Evolutionary conservation across 345 rosid species (phyloP), one percentile per base, ranked within the genome.

Genomic region (Pelargonium nanum): DNA sequence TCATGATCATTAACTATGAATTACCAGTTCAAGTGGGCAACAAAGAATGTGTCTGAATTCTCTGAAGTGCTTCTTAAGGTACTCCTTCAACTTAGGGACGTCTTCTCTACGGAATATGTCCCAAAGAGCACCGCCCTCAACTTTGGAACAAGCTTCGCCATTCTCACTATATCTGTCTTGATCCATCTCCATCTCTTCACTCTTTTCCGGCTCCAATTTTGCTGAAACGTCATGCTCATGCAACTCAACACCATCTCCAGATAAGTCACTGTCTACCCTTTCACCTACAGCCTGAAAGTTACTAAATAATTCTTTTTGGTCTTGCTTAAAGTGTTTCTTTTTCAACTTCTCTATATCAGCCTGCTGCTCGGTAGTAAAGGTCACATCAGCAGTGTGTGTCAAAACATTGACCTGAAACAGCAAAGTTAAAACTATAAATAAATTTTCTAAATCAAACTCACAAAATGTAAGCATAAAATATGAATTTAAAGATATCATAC

Each of bases 31-130:
- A 56, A 91, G 24, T 24, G 86, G 91, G 63, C 68, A 65, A 62
- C 91, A 77, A 60, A 72, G 62, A 59, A 63, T 68, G 71, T 86
- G 90, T 69, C 96, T 75, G 74, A 91, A 91, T 73, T 91, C 96
- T 26, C 65, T 79, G 68, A 75, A 73, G 73, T 91, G 92, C 71
- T 72, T 81, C 44, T 55, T 55, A 48, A 86, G 85, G 75, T 81
- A 91, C 19, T 71, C 72, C 74, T 80, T 72, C 71, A 91, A 69
- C 75, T 80, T 88, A 21, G 82, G 74, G 61, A 76, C 85, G 78
- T 84, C 92, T 75, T 86, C 68, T 71, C 88, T 80, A 55, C 82
- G 82, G 68, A 84, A 88, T 66, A 88, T 84, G 69, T 86, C 87
- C 93, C 96, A 88, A 6, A 84, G 64, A 55, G 96, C 95, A 40